These are phyloP conservation scores for Alloteropsis angusta DNA, from an alignment of 202 grass and related monocot species.

Conservation along the genomic window DNA sequence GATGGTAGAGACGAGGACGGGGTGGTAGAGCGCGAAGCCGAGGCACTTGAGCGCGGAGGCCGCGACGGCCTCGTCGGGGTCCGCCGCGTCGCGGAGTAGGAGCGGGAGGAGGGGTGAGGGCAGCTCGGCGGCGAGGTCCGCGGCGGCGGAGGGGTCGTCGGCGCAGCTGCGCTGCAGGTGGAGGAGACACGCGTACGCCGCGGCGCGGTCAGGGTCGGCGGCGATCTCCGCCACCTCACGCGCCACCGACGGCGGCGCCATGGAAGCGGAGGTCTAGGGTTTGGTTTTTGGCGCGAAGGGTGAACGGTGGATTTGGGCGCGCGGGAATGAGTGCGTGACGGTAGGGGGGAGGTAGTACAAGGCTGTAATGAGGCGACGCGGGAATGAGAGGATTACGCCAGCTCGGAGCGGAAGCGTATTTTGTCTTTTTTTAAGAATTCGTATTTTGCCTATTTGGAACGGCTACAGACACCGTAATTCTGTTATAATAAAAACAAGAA, in stretches of 20 bases:
- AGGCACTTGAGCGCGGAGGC: slow-evolving; percentile 66
- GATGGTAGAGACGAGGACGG: slow-evolving; percentile 42
- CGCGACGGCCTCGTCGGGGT: slow-evolving; percentile 46
- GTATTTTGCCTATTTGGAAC: too few species aligned
- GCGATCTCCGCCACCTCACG: slow-evolving; percentile 47
- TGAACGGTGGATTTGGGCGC: not conserved
- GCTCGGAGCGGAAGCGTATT: not conserved
- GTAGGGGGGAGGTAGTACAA: not conserved
- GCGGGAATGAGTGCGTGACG: not conserved
- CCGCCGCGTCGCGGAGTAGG: slow-evolving; percentile 42
- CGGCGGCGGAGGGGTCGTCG: slow-evolving; percentile 41
- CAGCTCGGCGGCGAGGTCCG: slow-evolving; percentile 43
- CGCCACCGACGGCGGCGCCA: slow-evolving; percentile 14
- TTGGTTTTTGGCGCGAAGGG: slow-evolving; percentile 30
- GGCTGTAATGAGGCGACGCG: not conserved
- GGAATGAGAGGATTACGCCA: not conserved
- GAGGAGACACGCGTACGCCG: slow-evolving; percentile 50
- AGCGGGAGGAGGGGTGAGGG: slow-evolving; percentile 41
- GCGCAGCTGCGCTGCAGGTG: slow-evolving; percentile 48
- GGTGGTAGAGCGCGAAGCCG: slow-evolving; percentile 79
- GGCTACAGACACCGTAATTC: too few species aligned
- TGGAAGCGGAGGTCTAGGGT: slow-evolving; percentile 32
- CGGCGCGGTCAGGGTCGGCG: slow-evolving; percentile 31
- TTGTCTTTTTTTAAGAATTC: too few species aligned
- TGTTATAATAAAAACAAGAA: too few species aligned